A percentile compares a stretch with the other conserved stretches of the same genome.
phyloP scores from a whole-genome alignment of 352 stramenopile genomes.

The Phytophthora pini region DNA sequence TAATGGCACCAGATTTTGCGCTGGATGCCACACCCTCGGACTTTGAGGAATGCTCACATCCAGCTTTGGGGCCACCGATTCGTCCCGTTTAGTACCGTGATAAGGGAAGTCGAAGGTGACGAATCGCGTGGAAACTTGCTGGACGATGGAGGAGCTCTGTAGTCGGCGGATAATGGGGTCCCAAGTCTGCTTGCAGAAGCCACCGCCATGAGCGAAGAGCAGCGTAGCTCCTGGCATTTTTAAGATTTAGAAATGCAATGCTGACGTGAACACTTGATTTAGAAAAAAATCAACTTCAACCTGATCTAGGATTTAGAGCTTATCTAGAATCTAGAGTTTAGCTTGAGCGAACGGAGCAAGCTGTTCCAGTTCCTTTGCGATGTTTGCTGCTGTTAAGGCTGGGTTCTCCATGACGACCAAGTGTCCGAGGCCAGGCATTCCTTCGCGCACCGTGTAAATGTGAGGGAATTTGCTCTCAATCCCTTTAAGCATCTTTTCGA shows the following conservation, averaged over 20 bases:
- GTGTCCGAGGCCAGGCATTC: slow-evolving; percentile 44
- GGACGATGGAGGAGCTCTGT: slow-evolving; percentile 28
- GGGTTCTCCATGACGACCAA: slow-evolving; percentile 54
- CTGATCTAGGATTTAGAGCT: no score
- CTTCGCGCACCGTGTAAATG: slow-evolving; percentile 43
- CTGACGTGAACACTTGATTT: slow-evolving; percentile 11
- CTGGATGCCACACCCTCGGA: slow-evolving; percentile 39
- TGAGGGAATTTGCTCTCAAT: slow-evolving; percentile 39
- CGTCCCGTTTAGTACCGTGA: slow-evolving; percentile 45
- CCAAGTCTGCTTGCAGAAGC: slow-evolving; percentile 57
- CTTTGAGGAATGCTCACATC: slow-evolving; percentile 14
- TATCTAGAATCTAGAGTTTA: slow-evolving; percentile 13
- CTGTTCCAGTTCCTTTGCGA: slow-evolving; percentile 35
- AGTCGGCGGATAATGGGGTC: slow-evolving; percentile 47
- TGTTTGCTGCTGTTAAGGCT: slow-evolving; percentile 34
- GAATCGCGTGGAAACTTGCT: slow-evolving; percentile 30
- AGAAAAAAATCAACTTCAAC: not conserved
- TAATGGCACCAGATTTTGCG: slow-evolving; percentile 24
- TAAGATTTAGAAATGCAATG: not conserved
- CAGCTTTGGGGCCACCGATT: slow-evolving; percentile 29
- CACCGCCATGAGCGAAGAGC: slow-evolving; percentile 52
- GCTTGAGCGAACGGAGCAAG: slow-evolving; percentile 18
- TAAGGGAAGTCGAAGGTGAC: slow-evolving; percentile 48
- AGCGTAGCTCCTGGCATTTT: slow-evolving; percentile 25
- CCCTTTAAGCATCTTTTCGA: slow-evolving; percentile 29